Percentiles rank a stretch among this genome's conserved stretches.
phyloP scores from a whole-genome alignment of 148 eudicot species.

The Pouteria glomerata region DNA sequence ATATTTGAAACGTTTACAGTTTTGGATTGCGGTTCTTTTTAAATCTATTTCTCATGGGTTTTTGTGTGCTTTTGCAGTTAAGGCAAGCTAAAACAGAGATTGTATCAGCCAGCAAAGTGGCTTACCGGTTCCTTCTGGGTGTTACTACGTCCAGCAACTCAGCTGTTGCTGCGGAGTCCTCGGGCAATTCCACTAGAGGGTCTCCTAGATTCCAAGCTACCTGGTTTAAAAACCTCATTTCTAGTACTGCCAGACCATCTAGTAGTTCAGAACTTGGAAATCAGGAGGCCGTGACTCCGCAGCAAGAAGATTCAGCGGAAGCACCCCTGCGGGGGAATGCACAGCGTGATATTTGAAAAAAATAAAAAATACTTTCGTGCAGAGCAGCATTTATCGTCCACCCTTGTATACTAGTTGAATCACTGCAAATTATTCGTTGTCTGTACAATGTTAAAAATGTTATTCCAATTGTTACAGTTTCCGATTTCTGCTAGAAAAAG shows the following conservation, averaged over 20 bases:
- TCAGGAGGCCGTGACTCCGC: conserved; percentile 35
- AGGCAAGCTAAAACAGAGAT: conserved; percentile 96
- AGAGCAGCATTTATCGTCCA: too few relatives aligned
- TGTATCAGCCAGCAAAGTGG: conserved; percentile 87
- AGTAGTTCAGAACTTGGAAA: conserved; percentile 58
- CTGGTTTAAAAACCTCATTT: conserved; percentile 74
- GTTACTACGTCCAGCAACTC: conserved; percentile 57
- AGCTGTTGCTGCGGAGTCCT: conserved; percentile 37
- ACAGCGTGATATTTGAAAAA: conserved; percentile 27
- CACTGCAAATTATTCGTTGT: conserved; percentile 7
- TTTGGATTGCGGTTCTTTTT: too few relatives aligned
- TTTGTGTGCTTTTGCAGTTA: conserved; percentile 37
- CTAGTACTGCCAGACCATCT: conserved; percentile 73
- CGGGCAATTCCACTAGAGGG: conserved; percentile 37
- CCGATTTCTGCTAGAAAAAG: too few relatives aligned
- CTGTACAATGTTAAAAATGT: conserved; percentile 2
- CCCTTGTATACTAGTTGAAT: too few relatives aligned
- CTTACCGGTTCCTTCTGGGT: conserved; percentile 70
- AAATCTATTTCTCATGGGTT: too few relatives aligned
- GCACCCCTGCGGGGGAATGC: conserved; percentile 25
- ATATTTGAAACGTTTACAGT: too few relatives aligned
- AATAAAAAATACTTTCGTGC: too few relatives aligned
- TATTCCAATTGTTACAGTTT: too few relatives aligned
- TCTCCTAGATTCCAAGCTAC: conserved; percentile 60
- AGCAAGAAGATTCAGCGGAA: conserved; percentile 14